Percentiles rank a stretch among this genome's conserved stretches.
Conservation (phyloP, 2,329 filamentous ascomycete genomes). For the Aureobasidium melanogenum region DNA sequence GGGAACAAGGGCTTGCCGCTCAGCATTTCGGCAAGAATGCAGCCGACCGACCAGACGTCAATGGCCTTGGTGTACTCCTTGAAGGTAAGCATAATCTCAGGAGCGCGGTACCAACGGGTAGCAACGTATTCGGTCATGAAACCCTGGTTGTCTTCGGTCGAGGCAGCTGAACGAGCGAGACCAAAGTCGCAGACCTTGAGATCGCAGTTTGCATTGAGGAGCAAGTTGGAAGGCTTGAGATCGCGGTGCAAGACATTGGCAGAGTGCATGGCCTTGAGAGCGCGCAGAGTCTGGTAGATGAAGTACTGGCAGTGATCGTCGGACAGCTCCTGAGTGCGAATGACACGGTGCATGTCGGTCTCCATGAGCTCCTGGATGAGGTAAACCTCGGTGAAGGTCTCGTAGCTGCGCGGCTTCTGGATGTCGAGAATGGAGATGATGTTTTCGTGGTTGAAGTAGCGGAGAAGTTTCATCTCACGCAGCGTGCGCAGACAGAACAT, state of each 20-base stretch:
- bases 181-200: slow-evolving; percentile 99
- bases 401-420: slow-evolving; percentile 93
- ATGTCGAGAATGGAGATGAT: slow-evolving; percentile 99
- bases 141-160: slow-evolving; percentile 97
- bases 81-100: slow-evolving; percentile 99
- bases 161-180: slow-evolving; percentile 82
- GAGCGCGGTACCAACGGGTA: slow-evolving; percentile 96
- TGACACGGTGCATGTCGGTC: slow-evolving; percentile 98
- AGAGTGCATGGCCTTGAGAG: slow-evolving; percentile 98
- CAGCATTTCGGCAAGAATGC: slow-evolving; percentile 96
- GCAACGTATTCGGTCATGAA: slow-evolving; percentile 99
- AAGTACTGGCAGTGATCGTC: slow-evolving; percentile 99
- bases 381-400: slow-evolving; percentile 95
- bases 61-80: slow-evolving; percentile 99
- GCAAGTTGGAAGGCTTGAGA: slow-evolving; percentile 91
- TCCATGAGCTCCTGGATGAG: slow-evolving; percentile 99
- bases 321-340: slow-evolving; percentile 94
- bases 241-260: slow-evolving; percentile 96
- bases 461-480: slow-evolving; percentile 96
- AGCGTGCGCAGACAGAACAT: slow-evolving; percentile 76
- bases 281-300: slow-evolving; percentile 97
- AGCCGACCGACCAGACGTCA: slow-evolving; percentile 98
- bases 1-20: slow-evolving; percentile 97
- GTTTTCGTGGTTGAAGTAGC: slow-evolving; percentile 99
- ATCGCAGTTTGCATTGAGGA: slow-evolving; percentile 97